Percentiles rank a stretch among this genome's conserved stretches.
phyloP scores from a whole-genome alignment of 192 early-diverging fungal genomes.

The Diversispora epigaea region DNA sequence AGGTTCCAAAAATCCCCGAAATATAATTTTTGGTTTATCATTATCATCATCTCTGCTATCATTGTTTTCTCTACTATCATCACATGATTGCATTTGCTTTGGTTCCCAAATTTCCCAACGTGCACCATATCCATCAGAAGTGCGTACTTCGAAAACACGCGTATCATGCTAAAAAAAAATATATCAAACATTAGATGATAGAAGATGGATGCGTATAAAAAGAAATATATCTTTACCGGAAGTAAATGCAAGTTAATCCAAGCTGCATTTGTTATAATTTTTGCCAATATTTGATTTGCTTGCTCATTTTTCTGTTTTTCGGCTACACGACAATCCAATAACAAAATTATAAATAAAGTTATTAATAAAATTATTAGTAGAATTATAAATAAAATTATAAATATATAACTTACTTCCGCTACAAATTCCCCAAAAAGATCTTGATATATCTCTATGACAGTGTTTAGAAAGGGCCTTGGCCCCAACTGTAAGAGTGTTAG shows the following conservation, averaged over 20 bases:
- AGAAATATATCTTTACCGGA: conserved; percentile 14
- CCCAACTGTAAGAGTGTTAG: conserved; percentile 34
- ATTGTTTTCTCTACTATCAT: not conserved
- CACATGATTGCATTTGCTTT: not conserved
- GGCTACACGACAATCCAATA: not conserved
- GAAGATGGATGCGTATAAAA: not conserved
- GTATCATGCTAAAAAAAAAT: conserved; percentile 31
- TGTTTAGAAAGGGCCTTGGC: conserved; percentile 38
- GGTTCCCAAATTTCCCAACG: conserved; percentile 30
- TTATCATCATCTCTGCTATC: not conserved
- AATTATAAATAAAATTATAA: not conserved
- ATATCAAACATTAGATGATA: not conserved
- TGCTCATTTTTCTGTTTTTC: conserved; percentile 36
- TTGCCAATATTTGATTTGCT: conserved; percentile 29
- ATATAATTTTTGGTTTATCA: not conserved
- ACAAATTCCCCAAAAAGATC: conserved; percentile 34
- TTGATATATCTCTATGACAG: conserved; percentile 32
- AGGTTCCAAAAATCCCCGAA: conserved; percentile 39
- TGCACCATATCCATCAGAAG: conserved; percentile 32
- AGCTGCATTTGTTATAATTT: conserved; percentile 29
- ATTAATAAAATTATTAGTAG: not conserved
- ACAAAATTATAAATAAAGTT: not conserved
- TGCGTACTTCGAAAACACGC: conserved; percentile 32
- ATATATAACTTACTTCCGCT: conserved; percentile 34
- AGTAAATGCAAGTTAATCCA: conserved; percentile 39